A percentile compares a stretch with the other conserved stretches of the same genome.
Conservation (phyloP, 164 flowering plant species). For the Sedum album region DNA sequence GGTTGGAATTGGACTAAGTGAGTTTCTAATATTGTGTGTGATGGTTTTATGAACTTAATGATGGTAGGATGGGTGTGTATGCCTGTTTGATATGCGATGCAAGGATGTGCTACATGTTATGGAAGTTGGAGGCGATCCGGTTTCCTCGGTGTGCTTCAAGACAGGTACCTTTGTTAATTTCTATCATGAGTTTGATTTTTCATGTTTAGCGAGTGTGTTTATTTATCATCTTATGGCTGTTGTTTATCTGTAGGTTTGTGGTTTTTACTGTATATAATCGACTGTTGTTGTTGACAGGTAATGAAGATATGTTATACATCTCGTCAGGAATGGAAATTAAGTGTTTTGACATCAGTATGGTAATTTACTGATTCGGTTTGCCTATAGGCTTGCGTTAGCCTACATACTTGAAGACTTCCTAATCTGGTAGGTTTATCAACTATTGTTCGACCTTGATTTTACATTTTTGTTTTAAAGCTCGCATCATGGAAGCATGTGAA, state of each 20-base stretch:
- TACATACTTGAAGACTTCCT: neutral
- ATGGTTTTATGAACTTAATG: no score
- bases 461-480: constrained; percentile 29
- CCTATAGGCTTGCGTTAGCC: neutral
- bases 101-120: constrained; percentile 50
- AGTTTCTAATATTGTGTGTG: neutral
- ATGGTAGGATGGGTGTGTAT: constrained; percentile 79
- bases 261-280: no score
- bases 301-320: constrained; percentile 64
- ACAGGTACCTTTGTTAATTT: neutral
- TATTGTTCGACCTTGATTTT: constrained; percentile 3
- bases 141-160: constrained; percentile 32
- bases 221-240: no score
- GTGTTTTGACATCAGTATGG: constrained; percentile 75
- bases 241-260: no score
- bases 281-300: constrained; percentile 34
- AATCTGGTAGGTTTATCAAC: neutral
- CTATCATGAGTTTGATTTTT: neutral
- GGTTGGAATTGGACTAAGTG: no score
- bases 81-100: constrained; percentile 89
- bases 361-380: constrained; percentile 16
- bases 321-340: constrained; percentile 65
- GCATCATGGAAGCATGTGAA: constrained; percentile 61
- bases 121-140: constrained; percentile 50
- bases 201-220: neutral